Conservation (phyloP, 805 yeast species). For the Yarrowia sp. region DNA sequence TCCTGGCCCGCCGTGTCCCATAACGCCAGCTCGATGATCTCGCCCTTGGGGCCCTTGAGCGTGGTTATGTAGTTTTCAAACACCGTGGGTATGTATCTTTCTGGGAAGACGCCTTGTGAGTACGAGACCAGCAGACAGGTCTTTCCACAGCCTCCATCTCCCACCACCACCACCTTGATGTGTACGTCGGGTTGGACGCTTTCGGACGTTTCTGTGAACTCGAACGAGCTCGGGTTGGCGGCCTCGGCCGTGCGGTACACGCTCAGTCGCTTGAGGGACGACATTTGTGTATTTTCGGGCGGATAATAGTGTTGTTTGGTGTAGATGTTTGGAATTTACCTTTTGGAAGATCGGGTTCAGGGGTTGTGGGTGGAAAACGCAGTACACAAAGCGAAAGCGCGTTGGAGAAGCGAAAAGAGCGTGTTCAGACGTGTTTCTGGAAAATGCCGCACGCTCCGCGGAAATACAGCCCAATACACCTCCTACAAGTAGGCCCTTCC, state of each 20-base stretch:
- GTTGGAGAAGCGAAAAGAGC: neutral
- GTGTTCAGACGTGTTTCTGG: slow-evolving; percentile 1
- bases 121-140: slow-evolving; percentile 74
- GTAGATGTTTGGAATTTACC: neutral
- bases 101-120: slow-evolving; percentile 73
- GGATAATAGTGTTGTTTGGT: neutral
- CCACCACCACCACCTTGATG: slow-evolving; percentile 77
- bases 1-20: slow-evolving; percentile 96
- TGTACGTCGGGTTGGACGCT: slow-evolving; percentile 47
- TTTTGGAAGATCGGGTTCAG: slow-evolving; percentile 11
- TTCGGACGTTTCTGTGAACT: slow-evolving; percentile 1
- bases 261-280: slow-evolving; percentile 35
- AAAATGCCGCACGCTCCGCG: neutral
- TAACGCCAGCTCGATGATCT: slow-evolving; percentile 69
- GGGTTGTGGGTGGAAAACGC: neutral
- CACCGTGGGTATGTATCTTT: slow-evolving; percentile 78
- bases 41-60: slow-evolving; percentile 58
- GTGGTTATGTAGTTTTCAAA: slow-evolving; percentile 78
- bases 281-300: neutral
- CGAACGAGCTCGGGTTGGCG: neutral
- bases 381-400: neutral
- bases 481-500: slow-evolving; percentile 1
- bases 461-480: neutral
- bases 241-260: slow-evolving; percentile 23
- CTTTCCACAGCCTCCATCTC: slow-evolving; percentile 93